phyloP scores from a whole-genome alignment of 306 rosid genomes.

The Begonia peltatifolia region DNA sequence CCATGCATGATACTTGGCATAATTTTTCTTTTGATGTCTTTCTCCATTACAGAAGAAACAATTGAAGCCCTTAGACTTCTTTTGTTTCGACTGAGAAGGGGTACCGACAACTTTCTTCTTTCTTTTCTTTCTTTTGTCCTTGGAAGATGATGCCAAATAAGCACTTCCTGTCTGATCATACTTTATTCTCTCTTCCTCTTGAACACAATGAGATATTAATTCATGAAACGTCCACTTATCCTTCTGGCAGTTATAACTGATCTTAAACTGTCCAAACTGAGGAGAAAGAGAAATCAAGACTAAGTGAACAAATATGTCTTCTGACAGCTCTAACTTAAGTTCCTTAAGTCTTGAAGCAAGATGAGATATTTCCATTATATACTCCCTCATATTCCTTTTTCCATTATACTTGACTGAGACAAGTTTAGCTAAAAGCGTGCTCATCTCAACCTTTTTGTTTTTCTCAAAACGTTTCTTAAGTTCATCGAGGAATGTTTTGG shows the following conservation, averaged over 20 bases:
- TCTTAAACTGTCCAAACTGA: background rate
- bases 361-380: background rate
- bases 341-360: background rate
- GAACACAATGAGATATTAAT: background rate
- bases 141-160: background rate
- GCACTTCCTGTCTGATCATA: background rate
- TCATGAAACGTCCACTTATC: background rate
- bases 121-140: background rate
- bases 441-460: background rate
- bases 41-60: too few species aligned
- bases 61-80: too few species aligned
- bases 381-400: background rate
- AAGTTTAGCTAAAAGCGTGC: background rate
- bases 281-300: background rate
- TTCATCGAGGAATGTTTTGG: background rate
- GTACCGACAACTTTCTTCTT: too few species aligned
- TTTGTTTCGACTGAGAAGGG: too few species aligned
- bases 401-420: background rate
- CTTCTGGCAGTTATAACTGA: constrained; percentile 1
- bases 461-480: background rate
- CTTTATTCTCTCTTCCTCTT: background rate
- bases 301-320: background rate
- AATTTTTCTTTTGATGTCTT: too few species aligned
- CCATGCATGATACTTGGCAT: too few species aligned
- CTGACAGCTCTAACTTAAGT: background rate